Evolutionary conservation across 495 filamentous ascomycete species (phyloP).

Genomic region (Aspergillus taichungensis): DNA sequence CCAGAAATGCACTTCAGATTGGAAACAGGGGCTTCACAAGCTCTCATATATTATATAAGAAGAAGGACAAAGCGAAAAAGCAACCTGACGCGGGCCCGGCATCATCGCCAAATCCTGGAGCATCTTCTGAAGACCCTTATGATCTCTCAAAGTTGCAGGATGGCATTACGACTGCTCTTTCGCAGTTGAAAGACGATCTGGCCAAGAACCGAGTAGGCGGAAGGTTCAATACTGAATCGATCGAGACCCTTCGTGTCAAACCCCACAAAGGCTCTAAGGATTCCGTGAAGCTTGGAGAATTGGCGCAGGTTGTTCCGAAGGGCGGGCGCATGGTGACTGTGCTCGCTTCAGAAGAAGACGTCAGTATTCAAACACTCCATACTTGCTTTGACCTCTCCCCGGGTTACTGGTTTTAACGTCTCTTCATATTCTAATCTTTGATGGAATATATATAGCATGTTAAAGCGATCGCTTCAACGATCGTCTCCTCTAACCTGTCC

Average conservation of each 20-base stretch:
- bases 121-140: conserved; percentile 46
- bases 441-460: conserved; percentile 37
- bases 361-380: conserved; percentile 22
- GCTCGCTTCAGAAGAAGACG: conserved; percentile 53
- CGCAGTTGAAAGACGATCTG: conserved; percentile 52
- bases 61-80: conserved; percentile 30
- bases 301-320: conserved; percentile 69
- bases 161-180: conserved; percentile 47
- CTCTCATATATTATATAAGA: conserved; percentile 25
- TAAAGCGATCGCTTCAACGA: conserved; percentile 63
- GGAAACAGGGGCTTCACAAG: conserved; percentile 15
- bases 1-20: background rate
- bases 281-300: conserved; percentile 49
- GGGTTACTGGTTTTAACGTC: conserved; percentile 3
- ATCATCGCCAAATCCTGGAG: conserved; percentile 9
- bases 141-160: conserved; percentile 57
- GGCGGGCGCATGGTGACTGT: conserved; percentile 59
- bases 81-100: conserved; percentile 3
- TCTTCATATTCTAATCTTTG: background rate
- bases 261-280: conserved; percentile 45
- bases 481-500: conserved; percentile 57
- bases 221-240: conserved; percentile 55
- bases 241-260: conserved; percentile 58
- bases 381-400: background rate
- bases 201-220: conserved; percentile 57